Evolutionary conservation across 306 rosid species (phyloP), one percentile per base, ranked within the genome.

Genomic region (Dryas alaskensis): DNA sequence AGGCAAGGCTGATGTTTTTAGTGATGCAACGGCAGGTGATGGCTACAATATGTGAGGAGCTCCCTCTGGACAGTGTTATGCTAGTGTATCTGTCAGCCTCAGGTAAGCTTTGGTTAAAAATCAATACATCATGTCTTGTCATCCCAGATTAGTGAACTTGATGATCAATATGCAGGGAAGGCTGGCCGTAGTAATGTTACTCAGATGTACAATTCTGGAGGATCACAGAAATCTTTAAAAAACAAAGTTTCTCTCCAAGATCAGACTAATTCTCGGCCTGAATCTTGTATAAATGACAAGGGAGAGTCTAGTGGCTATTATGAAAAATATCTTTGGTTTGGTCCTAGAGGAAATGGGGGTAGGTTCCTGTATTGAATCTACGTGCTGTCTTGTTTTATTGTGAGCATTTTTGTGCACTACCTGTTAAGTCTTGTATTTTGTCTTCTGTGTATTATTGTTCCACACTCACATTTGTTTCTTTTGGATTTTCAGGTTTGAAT

Each of bases 31-130:
- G 54, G 59, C 87, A 95, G 99, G 93, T 92, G 81, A 76, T 95
- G 96, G 99, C 99, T 13, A 92, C 98, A 73, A 84, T 92, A 81
- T 95, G 96, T 60, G 98, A 95, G 88, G 98, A 95, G 81, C 97
- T 95, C 48, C 93, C 89, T 57, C 84, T 89, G 60, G 98, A 95
- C 84, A 76, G 98, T 77, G 74, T 95, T 31, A 87, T 90, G 82
- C 93, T 95, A 61, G 73, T 92, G 63, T 92, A 95, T 80, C 86
- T 95, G 60, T 88, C 99, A 55, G 97, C 97, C 73, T 86, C 99
- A 90, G 99, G 99, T 95, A 70, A 72, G 63, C 57, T 65, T 76
- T 74, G 86, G 44, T 81, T 73, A 76, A 68, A 63, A 65, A 47
- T 73, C 60, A 78, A 71, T 9, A 70, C 19, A 55, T 7, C 66